phyloP scores from a whole-genome alignment of 345 rosid genomes.

The Sonneratia alba region DNA sequence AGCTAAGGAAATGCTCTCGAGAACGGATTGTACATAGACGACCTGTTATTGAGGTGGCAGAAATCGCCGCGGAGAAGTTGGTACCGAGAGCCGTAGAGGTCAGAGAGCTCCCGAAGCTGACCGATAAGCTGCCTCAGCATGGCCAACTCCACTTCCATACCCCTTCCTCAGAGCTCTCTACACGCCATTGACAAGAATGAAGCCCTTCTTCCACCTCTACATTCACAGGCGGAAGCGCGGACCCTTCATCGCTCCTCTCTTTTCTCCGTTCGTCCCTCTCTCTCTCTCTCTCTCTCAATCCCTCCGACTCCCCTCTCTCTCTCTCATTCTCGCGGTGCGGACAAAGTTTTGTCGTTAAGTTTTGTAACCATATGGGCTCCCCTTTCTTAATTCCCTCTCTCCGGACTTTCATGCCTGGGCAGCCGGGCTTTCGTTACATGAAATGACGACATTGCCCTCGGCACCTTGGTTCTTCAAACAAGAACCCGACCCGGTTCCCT shows the following conservation, averaged over 20 bases:
- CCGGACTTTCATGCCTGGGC: neutral
- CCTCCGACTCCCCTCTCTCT: slow-evolving; percentile 5
- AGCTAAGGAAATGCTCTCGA: neutral
- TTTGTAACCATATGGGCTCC: slow-evolving; percentile 23
- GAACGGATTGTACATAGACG: slow-evolving; percentile 17
- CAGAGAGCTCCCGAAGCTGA: slow-evolving; percentile 82
- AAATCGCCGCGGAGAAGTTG: slow-evolving; percentile 26
- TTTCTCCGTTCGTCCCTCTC: slow-evolving; percentile 6
- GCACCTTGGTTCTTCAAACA: neutral
- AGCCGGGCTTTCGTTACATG: neutral
- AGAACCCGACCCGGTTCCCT: neutral
- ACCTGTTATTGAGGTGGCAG: slow-evolving; percentile 32
- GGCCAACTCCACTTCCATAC: slow-evolving; percentile 86
- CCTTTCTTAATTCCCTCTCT: neutral
- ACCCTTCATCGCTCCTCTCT: slow-evolving; percentile 2
- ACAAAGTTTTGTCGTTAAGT: slow-evolving; percentile 16
- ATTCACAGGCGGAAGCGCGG: neutral
- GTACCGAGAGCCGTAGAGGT: slow-evolving; percentile 53
- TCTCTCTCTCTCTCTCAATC: slow-evolving; percentile 9
- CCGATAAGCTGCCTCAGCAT: slow-evolving; percentile 93
- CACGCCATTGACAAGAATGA: neutral
- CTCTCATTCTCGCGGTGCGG: slow-evolving; percentile 4
- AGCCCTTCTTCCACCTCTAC: neutral
- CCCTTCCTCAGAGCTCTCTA: slow-evolving; percentile 15
- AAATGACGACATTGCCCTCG: neutral